phyloP scores from a whole-genome alignment of 257 asterid species.

The Capsicum baccatum region DNA sequence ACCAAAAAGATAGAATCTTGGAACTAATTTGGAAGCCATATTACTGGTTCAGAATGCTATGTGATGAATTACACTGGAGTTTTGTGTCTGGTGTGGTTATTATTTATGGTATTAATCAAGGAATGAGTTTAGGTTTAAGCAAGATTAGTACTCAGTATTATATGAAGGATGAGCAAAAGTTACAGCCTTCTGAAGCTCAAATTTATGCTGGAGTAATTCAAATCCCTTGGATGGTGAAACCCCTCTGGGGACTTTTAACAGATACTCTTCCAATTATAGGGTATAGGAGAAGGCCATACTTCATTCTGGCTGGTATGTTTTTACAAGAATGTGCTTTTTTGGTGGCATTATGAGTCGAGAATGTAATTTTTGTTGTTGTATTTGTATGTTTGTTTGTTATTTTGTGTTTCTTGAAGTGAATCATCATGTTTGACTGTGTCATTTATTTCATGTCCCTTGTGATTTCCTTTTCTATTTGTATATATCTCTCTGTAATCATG shows the following conservation, averaged over 20 bases:
- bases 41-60: slow-evolving; percentile 69
- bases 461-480: background rate
- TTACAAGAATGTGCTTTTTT: background rate
- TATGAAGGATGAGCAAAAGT: slow-evolving; percentile 75
- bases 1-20: slow-evolving; percentile 31
- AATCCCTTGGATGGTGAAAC: slow-evolving; percentile 81
- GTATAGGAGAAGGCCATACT: slow-evolving; percentile 61
- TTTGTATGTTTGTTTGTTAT: background rate
- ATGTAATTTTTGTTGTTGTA: background rate
- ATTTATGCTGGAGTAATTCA: slow-evolving; percentile 56
- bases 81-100: slow-evolving; percentile 59
- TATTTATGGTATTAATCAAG: slow-evolving; percentile 68
- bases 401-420: slow-evolving; percentile 12
- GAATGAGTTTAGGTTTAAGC: slow-evolving; percentile 57
- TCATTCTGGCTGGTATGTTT: slow-evolving; percentile 49
- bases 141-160: slow-evolving; percentile 68
- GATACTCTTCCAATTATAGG: slow-evolving; percentile 66
- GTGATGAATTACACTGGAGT: slow-evolving; percentile 51
- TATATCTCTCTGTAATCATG: background rate
- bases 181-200: slow-evolving; percentile 69
- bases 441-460: background rate
- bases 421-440: slow-evolving; percentile 28
- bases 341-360: background rate
- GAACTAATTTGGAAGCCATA: slow-evolving; percentile 49
- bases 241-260: slow-evolving; percentile 65